A percentile compares a stretch with the other conserved stretches of the same genome.
phyloP scores from a whole-genome alignment of 2,329 filamentous ascomycete genomes.

The Aureobasidium melanogenum region DNA sequence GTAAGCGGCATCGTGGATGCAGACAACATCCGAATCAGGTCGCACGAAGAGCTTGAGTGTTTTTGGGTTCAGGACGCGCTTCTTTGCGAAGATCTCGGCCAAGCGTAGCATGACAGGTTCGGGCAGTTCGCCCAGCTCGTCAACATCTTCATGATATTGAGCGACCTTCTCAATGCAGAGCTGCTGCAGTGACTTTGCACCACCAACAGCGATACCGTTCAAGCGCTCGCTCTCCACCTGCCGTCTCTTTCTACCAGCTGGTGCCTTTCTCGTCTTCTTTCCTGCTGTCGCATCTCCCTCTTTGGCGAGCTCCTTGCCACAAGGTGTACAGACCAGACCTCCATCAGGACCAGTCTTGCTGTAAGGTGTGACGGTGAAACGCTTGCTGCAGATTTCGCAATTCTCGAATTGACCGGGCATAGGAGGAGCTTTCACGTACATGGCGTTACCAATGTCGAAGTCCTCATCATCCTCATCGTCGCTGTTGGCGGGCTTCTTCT shows the following conservation, averaged over 20 bases:
- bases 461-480: conserved; percentile 40
- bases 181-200: conserved; percentile 60
- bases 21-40: conserved; percentile 46
- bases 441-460: conserved; percentile 38
- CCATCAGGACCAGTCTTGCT: conserved; percentile 74
- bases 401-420: conserved; percentile 82
- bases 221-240: conserved; percentile 76
- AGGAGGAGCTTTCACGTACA: conserved; percentile 49
- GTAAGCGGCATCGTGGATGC: conserved; percentile 55
- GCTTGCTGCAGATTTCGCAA: conserved; percentile 74
- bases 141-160: conserved; percentile 53
- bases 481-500: conserved; percentile 34
- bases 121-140: conserved; percentile 56
- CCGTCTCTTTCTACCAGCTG: conserved; percentile 53
- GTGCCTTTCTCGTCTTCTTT: conserved; percentile 50
- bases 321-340: conserved; percentile 74
- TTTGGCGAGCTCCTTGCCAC: conserved; percentile 64
- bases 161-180: conserved; percentile 57
- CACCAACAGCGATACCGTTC: conserved; percentile 59
- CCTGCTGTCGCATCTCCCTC: conserved; percentile 47
- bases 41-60: conserved; percentile 43
- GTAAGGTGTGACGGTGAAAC: conserved; percentile 89
- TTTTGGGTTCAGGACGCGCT: conserved; percentile 47
- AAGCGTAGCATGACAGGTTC: conserved; percentile 47
- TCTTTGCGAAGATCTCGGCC: conserved; percentile 56